phyloP scores from a whole-genome alignment of 805 yeast genomes.

The Maudiozyma barnettii region DNA sequence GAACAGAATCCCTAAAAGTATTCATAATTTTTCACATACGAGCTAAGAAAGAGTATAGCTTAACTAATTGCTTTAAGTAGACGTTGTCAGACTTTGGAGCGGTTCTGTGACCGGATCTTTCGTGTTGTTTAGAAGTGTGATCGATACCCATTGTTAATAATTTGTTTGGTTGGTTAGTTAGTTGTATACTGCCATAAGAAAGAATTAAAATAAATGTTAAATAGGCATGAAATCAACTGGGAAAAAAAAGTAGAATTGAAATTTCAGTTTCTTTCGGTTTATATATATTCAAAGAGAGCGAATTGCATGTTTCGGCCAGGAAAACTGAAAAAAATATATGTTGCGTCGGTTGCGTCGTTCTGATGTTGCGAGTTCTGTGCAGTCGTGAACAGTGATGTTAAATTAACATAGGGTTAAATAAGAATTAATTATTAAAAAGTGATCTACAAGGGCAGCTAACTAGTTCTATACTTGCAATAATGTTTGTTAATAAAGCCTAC shows the following conservation, averaged over 20 bases:
- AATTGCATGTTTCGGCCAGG: too few species aligned
- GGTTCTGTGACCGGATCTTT: slow-evolving; percentile 89
- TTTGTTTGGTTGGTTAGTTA: neutral
- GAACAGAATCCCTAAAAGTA: slow-evolving; percentile 18
- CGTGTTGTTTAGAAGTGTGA: slow-evolving; percentile 93
- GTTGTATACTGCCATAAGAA: neutral
- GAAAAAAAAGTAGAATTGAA: too few species aligned
- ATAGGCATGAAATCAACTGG: neutral
- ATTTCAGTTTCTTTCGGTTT: too few species aligned
- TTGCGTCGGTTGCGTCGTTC: neutral
- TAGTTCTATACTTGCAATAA: too few species aligned
- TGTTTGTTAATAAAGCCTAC: too few species aligned
- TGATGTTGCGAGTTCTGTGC: too few species aligned
- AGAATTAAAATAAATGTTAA: neutral
- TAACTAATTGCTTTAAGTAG: slow-evolving; percentile 95
- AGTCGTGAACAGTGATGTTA: too few species aligned
- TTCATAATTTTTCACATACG: slow-evolving; percentile 53
- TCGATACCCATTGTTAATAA: slow-evolving; percentile 83
- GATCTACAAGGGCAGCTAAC: too few species aligned
- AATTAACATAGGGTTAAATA: too few species aligned
- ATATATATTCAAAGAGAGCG: too few species aligned
- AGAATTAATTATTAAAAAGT: too few species aligned
- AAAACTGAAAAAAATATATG: too few species aligned
- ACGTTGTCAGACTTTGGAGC: slow-evolving; percentile 99
- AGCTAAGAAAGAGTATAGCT: slow-evolving; percentile 97